Base-by-base conservation (phyloP, 1,284 basidiomycete species). In the Inonotus hispidus region DNA sequence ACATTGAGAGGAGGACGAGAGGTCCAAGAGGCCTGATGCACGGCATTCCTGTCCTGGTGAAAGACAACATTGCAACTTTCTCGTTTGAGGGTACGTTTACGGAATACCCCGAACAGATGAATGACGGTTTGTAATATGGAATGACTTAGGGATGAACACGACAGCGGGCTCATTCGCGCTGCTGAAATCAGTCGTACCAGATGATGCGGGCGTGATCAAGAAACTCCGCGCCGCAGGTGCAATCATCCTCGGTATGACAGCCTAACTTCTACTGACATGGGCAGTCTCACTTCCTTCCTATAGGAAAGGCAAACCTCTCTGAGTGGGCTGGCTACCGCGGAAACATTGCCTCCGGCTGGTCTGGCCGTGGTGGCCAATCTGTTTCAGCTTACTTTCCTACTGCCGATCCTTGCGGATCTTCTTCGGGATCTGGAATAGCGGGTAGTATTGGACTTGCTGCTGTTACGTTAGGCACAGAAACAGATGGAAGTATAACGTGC, bases 11-110 rank as follows among this genome's bases (percentile, higher is more conserved):
- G 1, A 71, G 71, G 23, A 52, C 58, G 1, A 73, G 67, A 0
- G 82, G 83, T 0, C 72, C 75, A 6, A 75, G 85, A 11, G 77
- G 85, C 16, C 66, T 71, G 0, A 70, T 90, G 45, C 87, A 90
- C 66, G 88, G 88, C 0, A 87, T 90, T 29, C 88, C 88, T 0
- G 75, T 90, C 45, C 71, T 89, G 2, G 66, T 90, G 58, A 90
- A 90, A 71, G 87, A 80, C 66, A 80, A 78, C 63, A 79, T 80
- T 29, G 78, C 74, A 1, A 87, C 85, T 0, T 65, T 80, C 27
- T 72, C 77, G 2, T 75, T 74, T 10, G 84, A 85, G 70, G 83
- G 82, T 80, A 11, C 25, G 32, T 52, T n/a, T n/a, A n/a, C n/a
- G n/a, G n/a, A n/a, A n/a, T n/a, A n/a, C n/a, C n/a, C n/a, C n/a